Evolutionary conservation across 2,329 filamentous ascomycete species (phyloP).

Genomic region (Aspergillus sp.): DNA sequence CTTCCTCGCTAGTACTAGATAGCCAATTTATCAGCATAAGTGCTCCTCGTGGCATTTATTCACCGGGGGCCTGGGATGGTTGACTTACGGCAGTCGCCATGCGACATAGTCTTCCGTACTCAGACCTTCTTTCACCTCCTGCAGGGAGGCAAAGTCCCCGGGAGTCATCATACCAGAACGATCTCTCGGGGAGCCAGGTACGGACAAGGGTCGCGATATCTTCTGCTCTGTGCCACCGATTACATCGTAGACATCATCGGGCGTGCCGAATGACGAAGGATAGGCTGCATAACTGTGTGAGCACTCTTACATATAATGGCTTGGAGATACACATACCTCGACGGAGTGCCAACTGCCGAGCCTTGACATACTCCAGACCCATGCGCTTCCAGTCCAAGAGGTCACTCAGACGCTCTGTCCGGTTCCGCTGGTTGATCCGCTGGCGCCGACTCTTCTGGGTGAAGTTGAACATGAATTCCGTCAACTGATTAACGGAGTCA

Average conservation of each 20-base stretch:
- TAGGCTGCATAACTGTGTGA: conserved; percentile 62
- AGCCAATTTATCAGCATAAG: not conserved
- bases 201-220: conserved; percentile 90
- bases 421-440: conserved; percentile 97
- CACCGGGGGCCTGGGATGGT: not conserved
- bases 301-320: not conserved
- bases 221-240: conserved; percentile 93
- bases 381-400: conserved; percentile 98
- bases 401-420: conserved; percentile 92
- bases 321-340: conserved; percentile 51
- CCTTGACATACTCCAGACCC: conserved; percentile 99
- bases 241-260: conserved; percentile 82
- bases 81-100: conserved; percentile 94
- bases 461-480: conserved; percentile 92
- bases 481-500: conserved; percentile 94
- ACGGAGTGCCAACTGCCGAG: conserved; percentile 84
- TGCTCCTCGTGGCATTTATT: not conserved
- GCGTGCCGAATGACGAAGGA: conserved; percentile 75
- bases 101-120: conserved; percentile 97
- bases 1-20: conserved; percentile 70
- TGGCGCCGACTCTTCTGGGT: conserved; percentile 90
- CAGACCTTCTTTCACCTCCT: conserved; percentile 89
- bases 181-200: conserved; percentile 88
- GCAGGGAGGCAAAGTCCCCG: conserved; percentile 93
- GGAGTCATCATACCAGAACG: conserved; percentile 98